phyloP scores from a whole-genome alignment of 305 asterid species.

The Coffea humblotiana region DNA sequence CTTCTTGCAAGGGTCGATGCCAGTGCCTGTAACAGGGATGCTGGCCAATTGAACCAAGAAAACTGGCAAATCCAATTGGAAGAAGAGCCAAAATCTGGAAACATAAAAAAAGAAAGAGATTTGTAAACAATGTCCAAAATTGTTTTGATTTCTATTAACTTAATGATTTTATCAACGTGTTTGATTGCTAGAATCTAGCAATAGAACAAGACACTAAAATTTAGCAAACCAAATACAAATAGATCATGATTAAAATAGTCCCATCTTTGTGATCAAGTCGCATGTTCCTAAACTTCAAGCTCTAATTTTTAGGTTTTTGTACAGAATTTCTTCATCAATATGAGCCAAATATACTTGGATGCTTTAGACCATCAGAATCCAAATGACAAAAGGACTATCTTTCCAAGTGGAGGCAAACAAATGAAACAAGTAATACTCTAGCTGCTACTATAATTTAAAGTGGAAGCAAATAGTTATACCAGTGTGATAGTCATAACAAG shows the following conservation, averaged over 20 bases:
- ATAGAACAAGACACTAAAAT: not conserved
- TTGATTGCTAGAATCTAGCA: not conserved
- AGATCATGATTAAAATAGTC: not conserved
- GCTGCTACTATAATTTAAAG: not conserved
- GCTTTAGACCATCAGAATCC: not conserved
- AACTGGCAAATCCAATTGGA: slow-evolving; percentile 87
- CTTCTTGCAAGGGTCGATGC: slow-evolving; percentile 91
- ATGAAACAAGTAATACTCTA: too few relatives aligned
- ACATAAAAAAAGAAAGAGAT: not conserved
- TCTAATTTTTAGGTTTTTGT: not conserved
- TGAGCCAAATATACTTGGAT: not conserved
- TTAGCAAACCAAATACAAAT: not conserved
- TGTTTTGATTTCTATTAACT: not conserved
- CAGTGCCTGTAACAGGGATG: slow-evolving; percentile 91
- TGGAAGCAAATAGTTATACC: too few relatives aligned
- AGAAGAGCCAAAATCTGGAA: slow-evolving; percentile 79
- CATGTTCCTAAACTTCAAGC: not conserved
- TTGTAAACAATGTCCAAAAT: not conserved
- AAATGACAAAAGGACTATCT: not conserved
- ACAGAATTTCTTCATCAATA: not conserved
- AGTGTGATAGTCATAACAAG: too few relatives aligned
- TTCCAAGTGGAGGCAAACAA: not conserved
- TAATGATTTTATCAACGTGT: not conserved
- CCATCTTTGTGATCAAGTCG: not conserved
- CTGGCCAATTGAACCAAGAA: slow-evolving; percentile 92